Percentiles rank a stretch among this genome's conserved stretches.
Evolutionary conservation across 129 eudicot genomes (phyloP).

Genomic region (carrot (Daucus carota)): DNA sequence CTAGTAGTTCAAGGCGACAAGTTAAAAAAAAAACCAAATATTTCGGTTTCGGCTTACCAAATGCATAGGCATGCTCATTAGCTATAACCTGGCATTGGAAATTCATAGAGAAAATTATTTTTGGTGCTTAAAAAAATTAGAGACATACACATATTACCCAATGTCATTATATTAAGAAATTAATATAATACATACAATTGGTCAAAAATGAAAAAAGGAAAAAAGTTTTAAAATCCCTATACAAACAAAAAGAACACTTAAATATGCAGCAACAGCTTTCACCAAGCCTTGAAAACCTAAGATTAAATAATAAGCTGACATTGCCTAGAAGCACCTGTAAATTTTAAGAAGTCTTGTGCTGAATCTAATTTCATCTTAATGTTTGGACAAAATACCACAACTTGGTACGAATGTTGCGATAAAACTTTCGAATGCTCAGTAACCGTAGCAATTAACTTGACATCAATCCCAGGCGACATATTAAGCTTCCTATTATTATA

Average conservation of each 20-base stretch:
- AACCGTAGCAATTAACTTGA: background rate
- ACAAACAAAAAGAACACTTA: background rate
- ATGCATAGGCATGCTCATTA: no score
- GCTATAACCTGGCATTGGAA: no score
- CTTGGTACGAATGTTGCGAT: background rate
- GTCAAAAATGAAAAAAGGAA: background rate
- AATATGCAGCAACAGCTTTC: background rate
- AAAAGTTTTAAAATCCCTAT: background rate
- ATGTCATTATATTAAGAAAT: background rate
- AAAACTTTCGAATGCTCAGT: background rate
- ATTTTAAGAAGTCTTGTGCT: background rate
- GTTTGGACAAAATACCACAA: background rate
- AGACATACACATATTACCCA: background rate
- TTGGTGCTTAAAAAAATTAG: no score
- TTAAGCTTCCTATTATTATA: background rate
- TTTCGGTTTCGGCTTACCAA: no score
- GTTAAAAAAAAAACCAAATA: no score
- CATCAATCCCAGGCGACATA: constrained; percentile 8
- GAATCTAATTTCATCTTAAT: background rate
- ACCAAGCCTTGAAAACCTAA: background rate
- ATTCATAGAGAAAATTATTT: no score
- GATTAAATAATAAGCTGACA: constrained; percentile 8
- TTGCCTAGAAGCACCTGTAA: background rate
- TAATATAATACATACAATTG: background rate
- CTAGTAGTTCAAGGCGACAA: no score